Base-by-base conservation (phyloP, 148 eudicot species). In the Pouteria glomerata region DNA sequence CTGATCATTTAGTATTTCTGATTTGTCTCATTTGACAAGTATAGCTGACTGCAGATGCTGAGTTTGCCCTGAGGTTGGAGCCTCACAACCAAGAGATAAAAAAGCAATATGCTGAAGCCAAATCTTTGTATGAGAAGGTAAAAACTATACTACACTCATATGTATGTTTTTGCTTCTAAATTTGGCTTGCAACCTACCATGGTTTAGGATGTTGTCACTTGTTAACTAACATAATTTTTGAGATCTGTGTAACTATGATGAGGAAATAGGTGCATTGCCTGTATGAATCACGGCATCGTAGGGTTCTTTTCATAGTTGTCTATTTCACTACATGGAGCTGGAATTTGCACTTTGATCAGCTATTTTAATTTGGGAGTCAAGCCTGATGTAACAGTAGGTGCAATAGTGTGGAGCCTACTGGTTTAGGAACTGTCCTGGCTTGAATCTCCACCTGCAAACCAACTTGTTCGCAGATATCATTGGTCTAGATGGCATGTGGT, bases 51-150 rank as follows among this genome's bases (percentile, higher is more conserved):
- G 82, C 83, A 95, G 98, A 95, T 88, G 91, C 89, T 73, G 96
- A 91, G 63, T 89, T 91, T 85, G 93, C 98, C 26, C 76, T 89
- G 81, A 86, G 88, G 75, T 80, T 95, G 83, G 98, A 95, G 85
- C 97, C 98, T 39, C 78, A 86, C 53, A 89, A 89, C 70, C 88
- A 83, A 78, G 98, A 95, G 74, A 78, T 95, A 69, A 95, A 89
- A 86, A 95, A 84, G 84, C 97, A 95, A 83, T 81, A 82, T 74
- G 75, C 80, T 16, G 97, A 95, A 47, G 77, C 76, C 63, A 95
- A 91, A 81, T 82, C 93, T 50, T 76, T 95, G 80, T 78, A 81
- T 72, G 90, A 86, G 67, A 88, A 95, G 92, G 98, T 91, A 78
- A 68, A 47, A 8, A 45, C 69, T 26, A 55, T 37, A 15, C 21